These are phyloP conservation scores for Prillingera fragicola DNA, from an alignment of 1,284 basidiomycete species.

Conservation along the genomic window DNA sequence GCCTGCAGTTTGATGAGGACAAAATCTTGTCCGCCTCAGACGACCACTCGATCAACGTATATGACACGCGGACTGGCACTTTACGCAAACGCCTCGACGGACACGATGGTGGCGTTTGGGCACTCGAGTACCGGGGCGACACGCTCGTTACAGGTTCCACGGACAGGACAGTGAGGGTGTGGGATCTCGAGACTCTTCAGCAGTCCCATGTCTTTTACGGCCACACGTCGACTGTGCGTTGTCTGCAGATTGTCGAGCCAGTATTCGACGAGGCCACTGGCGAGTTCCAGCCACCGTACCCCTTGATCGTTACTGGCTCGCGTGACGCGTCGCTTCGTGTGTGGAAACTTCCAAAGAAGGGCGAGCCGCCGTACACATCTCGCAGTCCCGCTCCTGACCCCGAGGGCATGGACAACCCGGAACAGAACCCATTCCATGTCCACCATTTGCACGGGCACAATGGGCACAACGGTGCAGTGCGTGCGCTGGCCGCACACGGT, in stretches of 20 bases:
- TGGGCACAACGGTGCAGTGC: constrained; percentile 84
- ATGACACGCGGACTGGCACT: constrained; percentile 72
- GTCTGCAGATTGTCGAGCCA: constrained; percentile 49
- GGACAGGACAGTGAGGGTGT: constrained; percentile 87
- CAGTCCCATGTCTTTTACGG: constrained; percentile 89
- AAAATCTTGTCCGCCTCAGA: constrained; percentile 79
- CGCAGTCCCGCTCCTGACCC: not conserved
- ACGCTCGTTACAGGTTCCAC: constrained; percentile 88
- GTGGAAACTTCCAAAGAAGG: constrained; percentile 76
- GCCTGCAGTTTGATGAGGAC: constrained; percentile 83
- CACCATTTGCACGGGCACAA: constrained; percentile 79
- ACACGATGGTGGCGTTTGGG: constrained; percentile 95
- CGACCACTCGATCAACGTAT: constrained; percentile 80
- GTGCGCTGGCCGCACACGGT: constrained; percentile 84
- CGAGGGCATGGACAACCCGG: constrained; percentile 24
- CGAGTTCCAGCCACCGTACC: constrained; percentile 50
- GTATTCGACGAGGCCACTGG: constrained; percentile 47
- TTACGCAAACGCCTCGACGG: constrained; percentile 70
- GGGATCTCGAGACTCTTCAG: constrained; percentile 72
- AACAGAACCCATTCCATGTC: constrained; percentile 85
- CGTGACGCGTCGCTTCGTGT: constrained; percentile 83
- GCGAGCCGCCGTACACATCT: constrained; percentile 56
- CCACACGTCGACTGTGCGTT: constrained; percentile 79
- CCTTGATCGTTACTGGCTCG: constrained; percentile 88
- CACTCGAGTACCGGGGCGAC: constrained; percentile 65